Conservation (phyloP, 257 asterid genomes). For the Asclepias syriaca region DNA sequence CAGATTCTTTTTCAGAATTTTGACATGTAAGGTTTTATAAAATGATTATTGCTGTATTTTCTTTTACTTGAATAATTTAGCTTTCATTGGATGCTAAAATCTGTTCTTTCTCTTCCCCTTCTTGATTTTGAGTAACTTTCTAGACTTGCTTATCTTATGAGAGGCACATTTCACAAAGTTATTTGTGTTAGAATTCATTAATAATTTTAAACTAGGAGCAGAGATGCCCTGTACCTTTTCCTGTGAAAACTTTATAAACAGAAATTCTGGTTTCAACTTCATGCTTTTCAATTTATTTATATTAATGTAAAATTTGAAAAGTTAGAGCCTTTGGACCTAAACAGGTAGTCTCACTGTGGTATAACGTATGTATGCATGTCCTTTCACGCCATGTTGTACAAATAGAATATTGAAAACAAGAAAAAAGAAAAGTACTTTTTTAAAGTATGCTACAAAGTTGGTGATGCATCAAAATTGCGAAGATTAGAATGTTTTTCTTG, state of each 20-base stretch:
- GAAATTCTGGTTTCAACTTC: not conserved
- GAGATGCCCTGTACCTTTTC: not conserved
- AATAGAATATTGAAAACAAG: not conserved
- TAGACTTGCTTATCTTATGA: not conserved
- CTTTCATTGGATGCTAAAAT: not conserved
- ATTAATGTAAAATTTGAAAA: not conserved
- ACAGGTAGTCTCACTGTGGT: not conserved
- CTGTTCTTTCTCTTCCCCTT: not conserved
- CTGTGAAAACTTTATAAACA: not conserved
- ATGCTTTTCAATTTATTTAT: not conserved
- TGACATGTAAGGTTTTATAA: slow-evolving; percentile 72
- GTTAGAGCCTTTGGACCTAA: not conserved
- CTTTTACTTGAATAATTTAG: not conserved
- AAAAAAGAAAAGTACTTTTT: not conserved
- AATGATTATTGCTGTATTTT: slow-evolving; percentile 1
- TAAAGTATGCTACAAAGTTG: not conserved
- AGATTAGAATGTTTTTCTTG: not conserved
- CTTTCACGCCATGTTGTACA: not conserved
- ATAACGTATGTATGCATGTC: not conserved
- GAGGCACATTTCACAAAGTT: not conserved
- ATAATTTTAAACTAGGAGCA: not conserved
- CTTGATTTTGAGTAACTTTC: not conserved
- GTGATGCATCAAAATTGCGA: not conserved
- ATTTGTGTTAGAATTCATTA: not conserved
- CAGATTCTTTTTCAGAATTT: slow-evolving; percentile 85